A percentile compares a stretch with the other conserved stretches of the same genome.
Evolutionary conservation across 352 stramenopile genomes (phyloP).

Genomic region (Pythium pyrilobum): DNA sequence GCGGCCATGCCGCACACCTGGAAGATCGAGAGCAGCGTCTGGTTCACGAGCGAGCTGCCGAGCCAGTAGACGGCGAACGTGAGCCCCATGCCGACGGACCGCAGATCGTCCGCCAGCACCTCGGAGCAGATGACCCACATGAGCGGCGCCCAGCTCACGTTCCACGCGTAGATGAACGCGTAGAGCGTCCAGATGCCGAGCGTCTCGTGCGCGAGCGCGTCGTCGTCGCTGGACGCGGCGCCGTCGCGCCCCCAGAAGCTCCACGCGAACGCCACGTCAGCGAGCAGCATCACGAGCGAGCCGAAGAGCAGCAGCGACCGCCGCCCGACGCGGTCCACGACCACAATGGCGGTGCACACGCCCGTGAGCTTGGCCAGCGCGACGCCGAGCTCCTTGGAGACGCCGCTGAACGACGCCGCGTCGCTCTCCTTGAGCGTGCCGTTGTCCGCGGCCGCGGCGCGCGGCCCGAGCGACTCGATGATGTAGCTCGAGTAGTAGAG

Average conservation of each 20-base stretch:
- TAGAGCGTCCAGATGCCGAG: slow-evolving; percentile 63
- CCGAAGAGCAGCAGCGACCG: slow-evolving; percentile 51
- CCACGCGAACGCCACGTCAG: slow-evolving; percentile 43
- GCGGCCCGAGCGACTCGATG: slow-evolving; percentile 37
- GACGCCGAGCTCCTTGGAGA: slow-evolving; percentile 56
- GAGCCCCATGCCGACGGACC: slow-evolving; percentile 67
- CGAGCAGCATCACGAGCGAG: slow-evolving; percentile 43
- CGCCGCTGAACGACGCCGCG: slow-evolving; percentile 5
- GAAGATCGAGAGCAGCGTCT: slow-evolving; percentile 62
- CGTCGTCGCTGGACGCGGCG: slow-evolving; percentile 6
- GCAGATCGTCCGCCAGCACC: slow-evolving; percentile 55
- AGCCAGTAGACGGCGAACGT: slow-evolving; percentile 74
- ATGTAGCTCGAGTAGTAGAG: slow-evolving; percentile 84
- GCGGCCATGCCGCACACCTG: slow-evolving; percentile 31
- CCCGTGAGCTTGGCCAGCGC: slow-evolving; percentile 58
- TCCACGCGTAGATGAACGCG: slow-evolving; percentile 69
- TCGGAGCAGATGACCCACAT: slow-evolving; percentile 77
- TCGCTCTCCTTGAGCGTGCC: neutral
- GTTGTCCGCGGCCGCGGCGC: neutral
- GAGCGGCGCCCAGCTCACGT: slow-evolving; percentile 66
- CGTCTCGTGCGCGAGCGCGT: slow-evolving; percentile 16
- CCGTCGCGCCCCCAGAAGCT: slow-evolving; percentile 39
- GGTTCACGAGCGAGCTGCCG: slow-evolving; percentile 58
- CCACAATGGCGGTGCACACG: slow-evolving; percentile 44
- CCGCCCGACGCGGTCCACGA: slow-evolving; percentile 59